Evolutionary conservation across 768 basidiomycete genomes (phyloP), one percentile per base, ranked within the genome.

Genomic region (Botryobasidium botryosum): DNA sequence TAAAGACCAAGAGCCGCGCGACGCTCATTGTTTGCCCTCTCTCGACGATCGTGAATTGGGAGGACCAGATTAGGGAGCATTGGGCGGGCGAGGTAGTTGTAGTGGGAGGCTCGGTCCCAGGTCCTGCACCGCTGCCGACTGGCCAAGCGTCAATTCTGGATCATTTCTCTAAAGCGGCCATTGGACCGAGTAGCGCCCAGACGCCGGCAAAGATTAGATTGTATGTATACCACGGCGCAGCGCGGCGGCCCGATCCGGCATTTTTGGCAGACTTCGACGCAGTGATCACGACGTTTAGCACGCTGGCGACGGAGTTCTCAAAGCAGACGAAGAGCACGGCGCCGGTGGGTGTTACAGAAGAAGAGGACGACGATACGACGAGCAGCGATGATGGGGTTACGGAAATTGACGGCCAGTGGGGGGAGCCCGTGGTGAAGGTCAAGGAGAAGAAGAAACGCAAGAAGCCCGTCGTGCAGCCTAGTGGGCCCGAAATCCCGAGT

Each of bases 21-120:
- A 96, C 94, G 5, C 64, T 99, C n/a, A 86, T 99, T 54, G 72
- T 99, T 24, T 97, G 94, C 55, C 94, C 94, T 5, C 68, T 99
- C 29, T 90, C 87, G 8, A 99, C 94, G 4, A 88, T 99, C 2
- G 77, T 85, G 39, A 97, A 97, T 56, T 99, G 94, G 94, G 94
- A 99, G 63, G 87, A 92, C 46, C 94, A 99, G 61, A 87, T 99
- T 56, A 75, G 81, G 47, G 94, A 99, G 57, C 94, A 99, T 59
- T 96, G 90, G 90, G 74, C 72, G 51, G 90, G 90, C 6, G 74
- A 79, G 44, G 88, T 94, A 3, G 67, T 68, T 20, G 79, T 94
- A 33, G 68, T 80, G 44, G 88, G 91, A 17, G 88, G 88, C 10
- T 70, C 68, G 31, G 77, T 15, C 54, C 62, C 51, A 4, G 52